phyloP scores from a whole-genome alignment of 306 rosid species.

The Ceratonia siliqua region DNA sequence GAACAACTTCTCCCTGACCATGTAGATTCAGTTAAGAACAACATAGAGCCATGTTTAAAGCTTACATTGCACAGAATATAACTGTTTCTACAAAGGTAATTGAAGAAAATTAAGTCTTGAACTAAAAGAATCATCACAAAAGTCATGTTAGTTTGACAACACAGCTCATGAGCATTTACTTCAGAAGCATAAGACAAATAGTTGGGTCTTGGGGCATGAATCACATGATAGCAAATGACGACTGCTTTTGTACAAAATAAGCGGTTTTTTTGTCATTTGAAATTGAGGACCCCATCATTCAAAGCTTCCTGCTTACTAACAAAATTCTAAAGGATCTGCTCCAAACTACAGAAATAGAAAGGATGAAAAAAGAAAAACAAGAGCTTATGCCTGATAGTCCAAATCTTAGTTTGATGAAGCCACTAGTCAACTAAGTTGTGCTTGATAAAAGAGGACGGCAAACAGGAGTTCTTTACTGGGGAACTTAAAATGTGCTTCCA shows the following conservation, averaged over 20 bases:
- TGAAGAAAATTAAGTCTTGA: conserved; percentile 4
- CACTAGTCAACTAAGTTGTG: neutral
- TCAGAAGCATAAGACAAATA: neutral
- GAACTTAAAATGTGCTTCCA: neutral
- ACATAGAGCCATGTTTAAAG: conserved; percentile 5
- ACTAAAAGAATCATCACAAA: conserved; percentile 20
- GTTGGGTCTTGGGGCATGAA: neutral
- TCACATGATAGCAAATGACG: conserved; percentile 5
- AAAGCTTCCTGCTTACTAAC: neutral
- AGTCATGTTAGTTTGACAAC: conserved; percentile 27
- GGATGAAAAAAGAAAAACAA: conserved; percentile 11
- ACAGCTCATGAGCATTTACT: conserved; percentile 24
- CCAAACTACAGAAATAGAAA: conserved; percentile 14
- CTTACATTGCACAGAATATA: neutral
- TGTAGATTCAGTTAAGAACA: conserved; percentile 18
- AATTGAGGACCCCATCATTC: neutral
- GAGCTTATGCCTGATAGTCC: too few species aligned
- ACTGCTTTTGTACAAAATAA: neutral
- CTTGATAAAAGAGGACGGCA: conserved; percentile 11
- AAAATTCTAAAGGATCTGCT: neutral
- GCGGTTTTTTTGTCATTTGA: conserved; percentile 11
- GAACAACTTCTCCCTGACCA: conserved; percentile 81
- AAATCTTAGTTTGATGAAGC: neutral
- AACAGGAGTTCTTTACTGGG: neutral
- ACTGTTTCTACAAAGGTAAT: conserved; percentile 9